These are phyloP conservation scores for Phlebiopsis flavidoalba DNA, from an alignment of 768 basidiomycete species.

Conservation along the genomic window DNA sequence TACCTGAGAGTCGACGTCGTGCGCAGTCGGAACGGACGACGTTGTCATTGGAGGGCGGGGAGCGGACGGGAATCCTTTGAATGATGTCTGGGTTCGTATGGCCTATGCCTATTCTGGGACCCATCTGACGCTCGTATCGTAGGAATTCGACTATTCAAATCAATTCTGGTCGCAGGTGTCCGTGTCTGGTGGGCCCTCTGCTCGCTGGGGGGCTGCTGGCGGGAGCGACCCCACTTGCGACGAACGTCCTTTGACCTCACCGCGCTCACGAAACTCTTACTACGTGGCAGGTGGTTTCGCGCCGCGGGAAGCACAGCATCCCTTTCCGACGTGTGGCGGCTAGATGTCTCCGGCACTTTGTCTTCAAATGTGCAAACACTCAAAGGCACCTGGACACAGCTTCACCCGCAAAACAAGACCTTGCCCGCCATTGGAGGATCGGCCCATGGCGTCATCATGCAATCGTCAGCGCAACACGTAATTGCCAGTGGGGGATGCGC, in stretches of 20 bases:
- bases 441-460: conserved; percentile 53
- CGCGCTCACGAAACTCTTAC: conserved; percentile 66
- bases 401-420: conserved; percentile 29
- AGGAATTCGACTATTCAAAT: conserved; percentile 76
- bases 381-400: conserved; percentile 54
- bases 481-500: conserved; percentile 59
- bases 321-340: conserved; percentile 66
- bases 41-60: conserved; percentile 70
- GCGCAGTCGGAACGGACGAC: conserved; percentile 65
- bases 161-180: conserved; percentile 70
- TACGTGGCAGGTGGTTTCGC: conserved; percentile 67
- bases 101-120: conserved; percentile 8
- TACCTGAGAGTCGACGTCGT: conserved; percentile 6
- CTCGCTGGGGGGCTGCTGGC: conserved; percentile 69
- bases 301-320: conserved; percentile 39
- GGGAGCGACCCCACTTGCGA: conserved; percentile 70
- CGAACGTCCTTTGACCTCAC: conserved; percentile 36
- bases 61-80: conserved; percentile 44
- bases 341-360: conserved; percentile 64
- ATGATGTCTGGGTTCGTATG: conserved; percentile 70
- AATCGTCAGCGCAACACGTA: conserved; percentile 26
- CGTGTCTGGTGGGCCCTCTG: conserved; percentile 49
- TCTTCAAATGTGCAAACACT: conserved; percentile 61
- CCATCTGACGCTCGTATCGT: conserved; percentile 7
- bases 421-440: conserved; percentile 41